Conservation (phyloP, 305 asterid species). For the Striga hermonthica region DNA sequence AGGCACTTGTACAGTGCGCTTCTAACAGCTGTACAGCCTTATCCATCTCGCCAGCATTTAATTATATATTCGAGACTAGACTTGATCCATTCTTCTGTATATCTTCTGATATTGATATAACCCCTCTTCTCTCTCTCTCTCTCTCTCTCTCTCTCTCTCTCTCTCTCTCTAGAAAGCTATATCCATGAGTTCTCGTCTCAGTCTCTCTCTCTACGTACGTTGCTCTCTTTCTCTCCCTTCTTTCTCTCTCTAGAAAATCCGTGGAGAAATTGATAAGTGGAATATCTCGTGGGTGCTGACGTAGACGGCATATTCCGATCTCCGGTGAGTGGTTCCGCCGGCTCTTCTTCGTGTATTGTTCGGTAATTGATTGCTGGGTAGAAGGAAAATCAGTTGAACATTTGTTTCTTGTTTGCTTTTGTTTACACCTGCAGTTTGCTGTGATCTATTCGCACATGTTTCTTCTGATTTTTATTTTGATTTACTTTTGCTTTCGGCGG, state of each 20-base stretch:
- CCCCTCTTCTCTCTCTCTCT: conserved; percentile 40
- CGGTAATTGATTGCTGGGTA: conserved; percentile 18
- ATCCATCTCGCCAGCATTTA: conserved; percentile 36
- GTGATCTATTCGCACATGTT: conserved; percentile 5
- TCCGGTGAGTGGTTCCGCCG: conserved; percentile 30
- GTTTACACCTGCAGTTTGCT: conserved; percentile 27
- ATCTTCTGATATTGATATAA: conserved; percentile 25
- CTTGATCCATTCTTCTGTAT: conserved; percentile 14
- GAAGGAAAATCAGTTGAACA: background rate
- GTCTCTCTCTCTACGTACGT: conserved; percentile 28
- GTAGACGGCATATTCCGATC: conserved; percentile 38
- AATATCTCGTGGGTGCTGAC: conserved; percentile 35
- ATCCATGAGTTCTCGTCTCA: conserved; percentile 28
- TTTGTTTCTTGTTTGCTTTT: no score
- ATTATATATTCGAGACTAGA: conserved; percentile 32
- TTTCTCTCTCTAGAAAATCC: conserved; percentile 24
- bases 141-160: conserved; percentile 42
- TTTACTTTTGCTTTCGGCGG: background rate
- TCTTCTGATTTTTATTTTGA: background rate
- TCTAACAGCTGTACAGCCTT: conserved; percentile 31
- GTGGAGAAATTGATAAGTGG: conserved; percentile 3
- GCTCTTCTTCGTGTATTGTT: background rate
- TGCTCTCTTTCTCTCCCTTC: conserved; percentile 22
- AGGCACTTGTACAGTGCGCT: conserved; percentile 31
- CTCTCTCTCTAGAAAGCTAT: conserved; percentile 37